phyloP scores from a whole-genome alignment of 2,329 filamentous ascomycete species.

The Cordyceps cateniannulata region DNA sequence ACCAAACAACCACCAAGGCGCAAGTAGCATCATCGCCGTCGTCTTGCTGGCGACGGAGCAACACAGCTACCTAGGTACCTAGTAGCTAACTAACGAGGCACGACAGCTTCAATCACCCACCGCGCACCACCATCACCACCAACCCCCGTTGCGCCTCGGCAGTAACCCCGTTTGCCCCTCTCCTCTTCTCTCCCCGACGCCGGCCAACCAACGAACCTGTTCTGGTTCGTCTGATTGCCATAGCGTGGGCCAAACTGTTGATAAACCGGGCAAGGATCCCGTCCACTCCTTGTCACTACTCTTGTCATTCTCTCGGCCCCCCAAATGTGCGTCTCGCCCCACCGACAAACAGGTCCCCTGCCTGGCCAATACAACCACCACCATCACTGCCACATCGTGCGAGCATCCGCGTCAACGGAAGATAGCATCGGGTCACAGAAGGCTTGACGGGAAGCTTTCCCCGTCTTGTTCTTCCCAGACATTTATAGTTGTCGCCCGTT shows the following conservation, averaged over 20 bases:
- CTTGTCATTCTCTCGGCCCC: neutral
- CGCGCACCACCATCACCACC: neutral
- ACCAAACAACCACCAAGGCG: neutral
- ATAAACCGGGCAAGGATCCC: neutral
- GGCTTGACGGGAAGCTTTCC: conserved; percentile 4
- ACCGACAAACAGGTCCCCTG: conserved; percentile 3
- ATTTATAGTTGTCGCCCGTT: neutral
- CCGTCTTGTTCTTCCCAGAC: neutral
- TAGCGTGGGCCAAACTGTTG: neutral
- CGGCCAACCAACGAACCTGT: neutral
- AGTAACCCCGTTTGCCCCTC: neutral
- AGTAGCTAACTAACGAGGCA: too few species aligned
- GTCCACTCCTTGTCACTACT: neutral
- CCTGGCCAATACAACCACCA: neutral
- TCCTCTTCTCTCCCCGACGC: neutral
- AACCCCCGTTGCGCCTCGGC: neutral
- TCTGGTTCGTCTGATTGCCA: neutral
- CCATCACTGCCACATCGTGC: neutral
- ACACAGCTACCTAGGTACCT: too few species aligned
- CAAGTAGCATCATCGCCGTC: neutral
- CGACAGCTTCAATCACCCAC: neutral
- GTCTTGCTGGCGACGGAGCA: neutral
- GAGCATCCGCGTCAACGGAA: conserved; percentile 3
- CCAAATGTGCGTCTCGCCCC: conserved; percentile 7
- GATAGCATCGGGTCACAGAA: neutral